phyloP scores from a whole-genome alignment of 768 basidiomycete genomes.

The Boletus bicolor region DNA sequence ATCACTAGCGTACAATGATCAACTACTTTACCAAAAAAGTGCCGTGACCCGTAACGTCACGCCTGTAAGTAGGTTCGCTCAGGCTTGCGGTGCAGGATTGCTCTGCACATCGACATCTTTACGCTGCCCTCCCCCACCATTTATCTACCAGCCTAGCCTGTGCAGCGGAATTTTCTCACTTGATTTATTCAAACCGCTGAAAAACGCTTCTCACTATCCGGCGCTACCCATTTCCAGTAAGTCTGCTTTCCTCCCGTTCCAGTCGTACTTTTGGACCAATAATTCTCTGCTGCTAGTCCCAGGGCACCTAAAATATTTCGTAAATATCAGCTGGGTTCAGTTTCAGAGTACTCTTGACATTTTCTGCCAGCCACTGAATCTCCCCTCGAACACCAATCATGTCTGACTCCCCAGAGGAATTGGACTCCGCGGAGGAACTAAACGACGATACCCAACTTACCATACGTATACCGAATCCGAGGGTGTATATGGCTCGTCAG shows the following conservation, averaged over 20 bases:
- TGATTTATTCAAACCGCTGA: constrained; percentile 13
- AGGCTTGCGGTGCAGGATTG: constrained; percentile 25
- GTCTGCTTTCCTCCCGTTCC: constrained; percentile 10
- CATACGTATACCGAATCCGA: constrained; percentile 65
- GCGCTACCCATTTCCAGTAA: constrained; percentile 12
- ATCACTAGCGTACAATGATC: constrained; percentile 27
- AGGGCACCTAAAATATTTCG: background rate
- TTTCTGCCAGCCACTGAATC: constrained; percentile 14
- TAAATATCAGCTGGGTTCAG: constrained; percentile 7
- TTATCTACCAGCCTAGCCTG: constrained; percentile 7
- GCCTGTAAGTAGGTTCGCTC: constrained; percentile 36
- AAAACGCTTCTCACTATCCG: constrained; percentile 7
- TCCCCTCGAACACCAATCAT: constrained; percentile 18
- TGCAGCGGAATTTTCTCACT: constrained; percentile 4
- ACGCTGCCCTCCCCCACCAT: constrained; percentile 7
- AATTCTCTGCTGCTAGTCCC: constrained; percentile 7
- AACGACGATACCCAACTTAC: constrained; percentile 54
- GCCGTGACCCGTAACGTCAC: constrained; percentile 37
- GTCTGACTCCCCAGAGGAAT: constrained; percentile 38
- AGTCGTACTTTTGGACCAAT: constrained; percentile 6
- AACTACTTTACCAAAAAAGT: constrained; percentile 33
- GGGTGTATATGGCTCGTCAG: constrained; percentile 63
- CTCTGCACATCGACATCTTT: constrained; percentile 25
- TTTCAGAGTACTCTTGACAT: constrained; percentile 11
- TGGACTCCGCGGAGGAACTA: constrained; percentile 38